Percentiles rank a stretch among this genome's conserved stretches.
Conservation (phyloP, 1,284 basidiomycete genomes). For the Rhodotorula glutinis region DNA sequence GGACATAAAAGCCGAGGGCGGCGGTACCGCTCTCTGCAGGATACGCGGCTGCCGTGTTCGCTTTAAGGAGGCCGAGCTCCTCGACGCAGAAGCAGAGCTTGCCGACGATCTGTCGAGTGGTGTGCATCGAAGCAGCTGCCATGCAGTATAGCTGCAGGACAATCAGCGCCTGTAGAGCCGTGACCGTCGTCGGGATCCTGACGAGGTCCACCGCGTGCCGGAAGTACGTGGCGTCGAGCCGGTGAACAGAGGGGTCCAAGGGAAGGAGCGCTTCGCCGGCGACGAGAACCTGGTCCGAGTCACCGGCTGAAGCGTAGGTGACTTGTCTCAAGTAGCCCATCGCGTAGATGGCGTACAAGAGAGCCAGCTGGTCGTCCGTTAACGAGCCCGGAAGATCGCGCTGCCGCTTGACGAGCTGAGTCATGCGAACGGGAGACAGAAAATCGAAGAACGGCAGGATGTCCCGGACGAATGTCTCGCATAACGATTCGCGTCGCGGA, state of each 20-base stretch:
- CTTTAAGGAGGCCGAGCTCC: not conserved
- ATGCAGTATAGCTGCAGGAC: slow-evolving; percentile 14
- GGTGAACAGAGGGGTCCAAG: not conserved
- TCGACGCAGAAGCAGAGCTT: slow-evolving; percentile 5
- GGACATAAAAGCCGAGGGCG: slow-evolving; percentile 1
- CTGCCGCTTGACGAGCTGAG: slow-evolving; percentile 7
- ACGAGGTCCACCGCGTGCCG: slow-evolving; percentile 4
- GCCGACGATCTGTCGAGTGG: not conserved
- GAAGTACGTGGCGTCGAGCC: slow-evolving; percentile 10
- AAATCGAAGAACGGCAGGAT: slow-evolving; percentile 11
- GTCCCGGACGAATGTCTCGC: slow-evolving; percentile 8
- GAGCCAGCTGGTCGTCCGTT: slow-evolving; percentile 11
- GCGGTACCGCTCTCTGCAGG: slow-evolving; percentile 2
- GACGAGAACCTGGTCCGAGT: not conserved
- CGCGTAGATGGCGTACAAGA: slow-evolving; percentile 12
- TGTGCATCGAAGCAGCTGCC: not conserved
- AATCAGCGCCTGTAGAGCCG: slow-evolving; percentile 8
- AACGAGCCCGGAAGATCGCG: slow-evolving; percentile 5
- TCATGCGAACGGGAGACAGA: slow-evolving; percentile 3
- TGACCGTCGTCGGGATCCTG: not conserved
- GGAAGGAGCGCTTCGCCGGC: not conserved
- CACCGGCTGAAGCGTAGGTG: not conserved
- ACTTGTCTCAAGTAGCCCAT: slow-evolving; percentile 4
- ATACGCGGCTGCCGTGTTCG: slow-evolving; percentile 4
- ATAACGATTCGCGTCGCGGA: not conserved